Percentiles rank a stretch among this genome's conserved stretches.
phyloP scores from a whole-genome alignment of 2,329 filamentous ascomycete genomes.

The Fusarium sp. region DNA sequence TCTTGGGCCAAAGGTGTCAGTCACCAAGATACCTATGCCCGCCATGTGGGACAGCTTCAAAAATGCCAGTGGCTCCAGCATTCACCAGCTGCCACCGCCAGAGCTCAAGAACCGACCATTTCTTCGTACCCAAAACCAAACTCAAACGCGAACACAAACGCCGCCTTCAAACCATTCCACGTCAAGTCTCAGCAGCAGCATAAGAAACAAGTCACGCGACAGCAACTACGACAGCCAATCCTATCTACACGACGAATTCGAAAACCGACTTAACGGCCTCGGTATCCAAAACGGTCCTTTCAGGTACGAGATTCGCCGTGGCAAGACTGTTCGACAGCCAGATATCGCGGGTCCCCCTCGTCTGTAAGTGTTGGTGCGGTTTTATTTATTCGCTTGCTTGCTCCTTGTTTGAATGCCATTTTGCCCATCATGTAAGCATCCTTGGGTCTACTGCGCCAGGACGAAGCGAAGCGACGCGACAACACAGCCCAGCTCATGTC shows the following conservation, averaged over 20 bases:
- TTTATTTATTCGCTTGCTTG: slow-evolving; percentile 3
- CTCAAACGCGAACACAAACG: slow-evolving; percentile 8
- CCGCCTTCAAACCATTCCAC: slow-evolving; percentile 31
- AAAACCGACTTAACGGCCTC: slow-evolving; percentile 47
- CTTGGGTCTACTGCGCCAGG: slow-evolving; percentile 8
- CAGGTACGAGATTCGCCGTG: slow-evolving; percentile 48
- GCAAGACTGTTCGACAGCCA: slow-evolving; percentile 48
- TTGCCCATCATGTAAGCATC: not conserved
- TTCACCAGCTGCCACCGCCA: slow-evolving; percentile 40
- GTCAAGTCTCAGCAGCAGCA: slow-evolving; percentile 25
- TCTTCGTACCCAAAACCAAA: slow-evolving; percentile 36
- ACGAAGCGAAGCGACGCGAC: slow-evolving; percentile 4
- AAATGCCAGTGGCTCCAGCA: slow-evolving; percentile 37
- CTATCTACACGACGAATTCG: slow-evolving; percentile 42
- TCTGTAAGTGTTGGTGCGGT: slow-evolving; percentile 46
- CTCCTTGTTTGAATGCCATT: slow-evolving; percentile 2
- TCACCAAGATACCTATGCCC: slow-evolving; percentile 42
- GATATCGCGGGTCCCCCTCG: slow-evolving; percentile 33
- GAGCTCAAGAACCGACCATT: slow-evolving; percentile 45
- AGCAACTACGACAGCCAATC: slow-evolving; percentile 25
- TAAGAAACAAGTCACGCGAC: slow-evolving; percentile 29
- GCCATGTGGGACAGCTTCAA: slow-evolving; percentile 45
- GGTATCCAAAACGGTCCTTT: slow-evolving; percentile 45
- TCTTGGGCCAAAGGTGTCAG: slow-evolving; percentile 13
- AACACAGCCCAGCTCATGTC: slow-evolving; percentile 13